Base-by-base conservation (phyloP, 1,284 basidiomycete genomes). In the Sanguinoderma infundibulare region DNA sequence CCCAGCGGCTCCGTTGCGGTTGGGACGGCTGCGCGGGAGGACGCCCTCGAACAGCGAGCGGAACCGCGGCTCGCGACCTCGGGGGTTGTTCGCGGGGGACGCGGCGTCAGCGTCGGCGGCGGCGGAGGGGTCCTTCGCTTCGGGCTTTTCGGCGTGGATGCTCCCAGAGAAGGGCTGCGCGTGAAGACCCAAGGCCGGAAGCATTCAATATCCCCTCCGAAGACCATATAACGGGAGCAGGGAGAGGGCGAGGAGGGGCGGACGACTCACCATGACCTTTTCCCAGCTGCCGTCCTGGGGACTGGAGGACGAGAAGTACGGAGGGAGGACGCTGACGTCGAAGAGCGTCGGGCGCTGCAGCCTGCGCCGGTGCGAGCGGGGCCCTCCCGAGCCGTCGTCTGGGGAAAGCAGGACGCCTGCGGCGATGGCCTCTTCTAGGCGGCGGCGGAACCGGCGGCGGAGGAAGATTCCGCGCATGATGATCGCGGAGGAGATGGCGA, bases 401-500 rank as follows among this genome's bases (percentile, higher is more conserved):
- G 76, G 20, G 1, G 76, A 59, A 22, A 79, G 72, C 36, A 83
- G 69, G 2, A 80, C 69, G 24, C 84, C 83, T 0, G 79, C 76
- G 3, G 79, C 79, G 57, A 86, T 70, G 0, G 84, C 83, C n/a
- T 80, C 80, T 46, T 83, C 79, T 34, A 86, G 66, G 22, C 77
- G 78, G 14, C 77, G 78, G 53, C 82, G 82, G 73, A 83, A 85
- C 28, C 85, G 81, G 26, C 86, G 77, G n/a, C 89, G 83, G 35
- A 87, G 69, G 63, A 87, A 71, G 63, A 84, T 85, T 0, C 88
- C 87, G 52, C 89, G 82, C 55, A 86, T 75, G 60, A 90, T 81
- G 65, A 91, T 86, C 6, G 83, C 81, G 51, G 79, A 83, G 15
- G 87, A 90, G 55, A 90, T 81, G 55, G 84, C 77, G 14, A 91